phyloP scores from a whole-genome alignment of 176 grass and related monocot species.

The Pontederia crassipes region DNA sequence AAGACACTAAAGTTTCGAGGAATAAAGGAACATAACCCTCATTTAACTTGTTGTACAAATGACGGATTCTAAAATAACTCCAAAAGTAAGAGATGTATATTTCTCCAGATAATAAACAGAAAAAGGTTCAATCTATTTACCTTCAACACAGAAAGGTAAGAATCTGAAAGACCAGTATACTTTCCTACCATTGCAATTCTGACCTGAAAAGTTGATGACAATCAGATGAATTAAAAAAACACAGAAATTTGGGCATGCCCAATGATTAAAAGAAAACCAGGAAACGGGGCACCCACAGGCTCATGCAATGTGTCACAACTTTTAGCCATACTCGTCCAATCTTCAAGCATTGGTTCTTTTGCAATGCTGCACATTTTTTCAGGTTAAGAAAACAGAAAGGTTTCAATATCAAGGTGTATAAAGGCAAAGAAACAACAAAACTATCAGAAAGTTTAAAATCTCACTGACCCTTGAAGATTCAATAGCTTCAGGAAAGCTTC shows the following conservation, averaged over 20 bases:
- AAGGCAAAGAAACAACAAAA: too few relatives aligned
- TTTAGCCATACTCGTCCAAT: conserved; percentile 23
- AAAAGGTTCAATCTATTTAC: conserved; percentile 3
- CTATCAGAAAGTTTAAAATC: not conserved
- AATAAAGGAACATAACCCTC: too few relatives aligned
- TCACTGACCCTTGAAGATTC: conserved; percentile 54
- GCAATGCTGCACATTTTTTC: not conserved
- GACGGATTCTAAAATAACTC: not conserved
- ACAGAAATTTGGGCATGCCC: not conserved
- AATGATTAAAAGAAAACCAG: not conserved
- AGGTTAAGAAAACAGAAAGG: not conserved
- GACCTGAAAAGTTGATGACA: conserved; percentile 22
- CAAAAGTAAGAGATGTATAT: not conserved
- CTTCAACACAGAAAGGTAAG: conserved; percentile 46
- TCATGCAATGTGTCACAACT: conserved; percentile 29
- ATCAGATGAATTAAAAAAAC: not conserved
- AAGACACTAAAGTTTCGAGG: too few relatives aligned
- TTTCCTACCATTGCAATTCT: conserved; percentile 45
- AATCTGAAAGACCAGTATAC: conserved; percentile 43
- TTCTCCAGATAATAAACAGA: conserved; percentile 1
- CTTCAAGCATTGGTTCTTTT: conserved; percentile 29
- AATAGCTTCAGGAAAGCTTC: conserved; percentile 85
- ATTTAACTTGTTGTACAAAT: not conserved
- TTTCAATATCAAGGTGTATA: too few relatives aligned
- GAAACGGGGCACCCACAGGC: conserved; percentile 26